Evolutionary conservation across 305 asterid genomes (phyloP).

Genomic region (Fraxinus latifolia): DNA sequence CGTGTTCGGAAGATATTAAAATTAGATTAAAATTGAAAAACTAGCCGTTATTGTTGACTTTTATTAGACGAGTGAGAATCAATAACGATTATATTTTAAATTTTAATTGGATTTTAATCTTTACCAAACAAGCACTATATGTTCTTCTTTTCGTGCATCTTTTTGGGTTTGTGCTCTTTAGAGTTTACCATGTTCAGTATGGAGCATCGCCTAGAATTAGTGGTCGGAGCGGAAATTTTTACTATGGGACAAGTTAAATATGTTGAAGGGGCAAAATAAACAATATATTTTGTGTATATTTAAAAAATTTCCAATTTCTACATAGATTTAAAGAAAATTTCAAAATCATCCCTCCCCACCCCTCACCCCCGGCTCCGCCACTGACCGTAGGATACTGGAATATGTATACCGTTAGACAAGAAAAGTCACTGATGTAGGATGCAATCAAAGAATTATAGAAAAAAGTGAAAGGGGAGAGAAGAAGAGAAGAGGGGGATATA

Average conservation of each 20-base stretch:
- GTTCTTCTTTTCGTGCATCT: neutral
- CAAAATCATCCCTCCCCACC: neutral
- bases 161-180: neutral
- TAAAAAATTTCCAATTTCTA: neutral
- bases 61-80: too few relatives aligned
- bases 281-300: too few relatives aligned
- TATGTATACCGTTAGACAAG: neutral
- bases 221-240: neutral
- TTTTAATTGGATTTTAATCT: too few relatives aligned
- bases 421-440: neutral
- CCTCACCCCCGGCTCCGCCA: neutral
- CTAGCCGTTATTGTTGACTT: too few relatives aligned
- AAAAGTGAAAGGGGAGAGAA: too few relatives aligned
- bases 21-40: too few relatives aligned
- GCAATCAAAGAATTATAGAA: too few relatives aligned
- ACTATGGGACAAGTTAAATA: neutral
- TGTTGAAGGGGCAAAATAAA: neutral
- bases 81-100: too few relatives aligned
- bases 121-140: too few relatives aligned
- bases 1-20: too few relatives aligned
- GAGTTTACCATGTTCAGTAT: neutral
- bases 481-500: neutral
- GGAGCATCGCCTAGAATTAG: neutral
- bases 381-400: neutral
- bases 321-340: neutral